Evolutionary conservation across 768 basidiomycete species (phyloP), one percentile per base, ranked within the genome.

Genomic region (Rhodotorula taiwanensis): DNA sequence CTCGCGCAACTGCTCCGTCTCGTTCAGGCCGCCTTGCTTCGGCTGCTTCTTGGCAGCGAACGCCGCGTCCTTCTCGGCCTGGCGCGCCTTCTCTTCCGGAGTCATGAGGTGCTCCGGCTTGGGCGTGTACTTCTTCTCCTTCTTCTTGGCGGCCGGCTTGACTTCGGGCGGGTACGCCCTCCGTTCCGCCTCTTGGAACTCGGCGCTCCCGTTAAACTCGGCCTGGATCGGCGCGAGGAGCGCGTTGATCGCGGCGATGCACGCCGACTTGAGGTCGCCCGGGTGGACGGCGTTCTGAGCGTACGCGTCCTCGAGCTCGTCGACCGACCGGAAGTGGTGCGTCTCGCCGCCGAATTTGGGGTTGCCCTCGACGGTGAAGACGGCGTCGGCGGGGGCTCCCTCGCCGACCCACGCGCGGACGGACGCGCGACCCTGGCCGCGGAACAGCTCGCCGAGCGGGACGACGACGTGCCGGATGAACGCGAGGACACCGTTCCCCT

Each of bases 211-310:
- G 70, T 85, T 81, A 72, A 89, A 97, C 54, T 83, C 81, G 66
- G 83, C 82, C 66, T 86, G 82, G 52, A 99, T 85, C 1, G 94
- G 93, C 25, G 83, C 83, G 60, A 98, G 76, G 47, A 99, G 77
- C 30, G 79, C 79, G 72, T 82, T 81, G 74, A 98, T 84, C 18
- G 83, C 85, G 39, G 84, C 83, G 47, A 82, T 81, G 21, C 94
- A 88, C 0, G 83, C 81, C 6, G 76, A 76, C 80, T 99, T 99
- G 73, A 98, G 77, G 76, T 95, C 95, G 36, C 83, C 85, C 11
- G 95, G 95, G 75, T 95, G 91, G 7, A 99, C 71, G 67, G 82
- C 82, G 77, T 84, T 86, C 61, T 79, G 81, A 34, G 79, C 83
- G 73, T 91, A 99, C 56, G 87, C 89, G 25, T 79, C 79, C 75